Percentiles rank a stretch among this genome's conserved stretches.
These are phyloP conservation scores for Udeniomyces megalosporus DNA, from an alignment of 768 basidiomycete species.

Conservation along the genomic window DNA sequence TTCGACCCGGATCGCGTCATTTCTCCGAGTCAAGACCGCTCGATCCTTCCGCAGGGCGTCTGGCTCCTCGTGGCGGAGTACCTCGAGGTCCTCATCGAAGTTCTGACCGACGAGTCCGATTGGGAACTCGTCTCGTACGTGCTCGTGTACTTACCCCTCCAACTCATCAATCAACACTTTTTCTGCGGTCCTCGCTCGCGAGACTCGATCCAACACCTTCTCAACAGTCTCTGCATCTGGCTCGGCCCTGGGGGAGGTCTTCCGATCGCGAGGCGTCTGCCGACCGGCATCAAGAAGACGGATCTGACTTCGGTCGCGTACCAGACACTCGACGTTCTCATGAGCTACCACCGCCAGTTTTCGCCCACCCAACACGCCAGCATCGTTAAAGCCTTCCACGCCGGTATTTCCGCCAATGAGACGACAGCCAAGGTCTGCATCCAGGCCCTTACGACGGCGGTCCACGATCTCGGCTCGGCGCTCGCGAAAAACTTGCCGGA, in stretches of 20 bases:
- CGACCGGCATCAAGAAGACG: conserved; percentile 40
- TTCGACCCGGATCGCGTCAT: conserved; percentile 25
- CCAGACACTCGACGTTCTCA: conserved; percentile 68
- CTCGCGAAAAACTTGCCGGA: conserved; percentile 61
- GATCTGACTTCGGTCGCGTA: conserved; percentile 78
- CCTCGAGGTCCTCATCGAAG: conserved; percentile 42
- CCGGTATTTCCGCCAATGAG: conserved; percentile 26
- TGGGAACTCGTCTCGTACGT: conserved; percentile 92
- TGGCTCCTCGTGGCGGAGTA: conserved; percentile 61
- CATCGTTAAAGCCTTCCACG: conserved; percentile 32
- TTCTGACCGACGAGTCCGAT: conserved; percentile 58
- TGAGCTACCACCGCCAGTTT: conserved; percentile 71
- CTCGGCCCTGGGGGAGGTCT: conserved; percentile 3
- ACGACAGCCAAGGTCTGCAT: conserved; percentile 61
- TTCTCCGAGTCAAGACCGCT: not conserved
- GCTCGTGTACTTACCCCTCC: conserved; percentile 74
- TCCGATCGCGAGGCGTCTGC: conserved; percentile 21
- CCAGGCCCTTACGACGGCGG: conserved; percentile 50
- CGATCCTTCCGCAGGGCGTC: conserved; percentile 22
- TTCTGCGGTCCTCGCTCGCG: conserved; percentile 78
- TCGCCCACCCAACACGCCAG: conserved; percentile 35
- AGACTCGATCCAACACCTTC: conserved; percentile 43
- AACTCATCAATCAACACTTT: conserved; percentile 86
- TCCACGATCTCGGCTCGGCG: conserved; percentile 64
- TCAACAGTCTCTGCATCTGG: conserved; percentile 15